Conservation (phyloP, 306 rosid species). For the Canavalia gladiata region DNA sequence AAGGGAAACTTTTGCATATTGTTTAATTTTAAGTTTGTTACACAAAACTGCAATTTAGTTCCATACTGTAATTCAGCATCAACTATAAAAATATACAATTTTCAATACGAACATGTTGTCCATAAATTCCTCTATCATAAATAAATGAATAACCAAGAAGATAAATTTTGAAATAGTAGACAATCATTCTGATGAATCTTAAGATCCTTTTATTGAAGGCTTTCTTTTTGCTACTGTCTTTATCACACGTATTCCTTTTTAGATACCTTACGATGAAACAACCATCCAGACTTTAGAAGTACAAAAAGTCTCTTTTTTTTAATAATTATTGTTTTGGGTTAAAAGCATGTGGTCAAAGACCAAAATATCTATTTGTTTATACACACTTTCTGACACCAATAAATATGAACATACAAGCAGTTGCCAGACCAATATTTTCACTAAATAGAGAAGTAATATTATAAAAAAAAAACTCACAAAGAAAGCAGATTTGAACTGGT, state of each 20-base stretch:
- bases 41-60: not conserved
- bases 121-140: not conserved
- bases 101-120: not conserved
- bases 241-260: not conserved
- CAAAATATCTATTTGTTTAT: too few relatives aligned
- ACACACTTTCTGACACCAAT: too few relatives aligned
- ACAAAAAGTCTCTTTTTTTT: too few relatives aligned
- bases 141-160: slow-evolving; percentile 3
- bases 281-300: not conserved
- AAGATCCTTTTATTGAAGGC: not conserved
- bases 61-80: slow-evolving; percentile 7
- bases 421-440: too few relatives aligned
- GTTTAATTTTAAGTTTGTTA: slow-evolving; percentile 1
- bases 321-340: too few relatives aligned
- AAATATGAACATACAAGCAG: too few relatives aligned
- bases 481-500: not conserved
- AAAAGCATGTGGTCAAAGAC: too few relatives aligned
- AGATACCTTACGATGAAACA: not conserved
- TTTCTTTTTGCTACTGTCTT: not conserved
- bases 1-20: not conserved
- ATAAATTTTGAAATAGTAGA: not conserved
- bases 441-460: too few relatives aligned
- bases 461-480: not conserved
- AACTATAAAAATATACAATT: not conserved
- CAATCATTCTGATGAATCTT: not conserved